Base-by-base conservation (phyloP, 2,329 filamentous ascomycete genomes). In the Bipolaris oryzae region DNA sequence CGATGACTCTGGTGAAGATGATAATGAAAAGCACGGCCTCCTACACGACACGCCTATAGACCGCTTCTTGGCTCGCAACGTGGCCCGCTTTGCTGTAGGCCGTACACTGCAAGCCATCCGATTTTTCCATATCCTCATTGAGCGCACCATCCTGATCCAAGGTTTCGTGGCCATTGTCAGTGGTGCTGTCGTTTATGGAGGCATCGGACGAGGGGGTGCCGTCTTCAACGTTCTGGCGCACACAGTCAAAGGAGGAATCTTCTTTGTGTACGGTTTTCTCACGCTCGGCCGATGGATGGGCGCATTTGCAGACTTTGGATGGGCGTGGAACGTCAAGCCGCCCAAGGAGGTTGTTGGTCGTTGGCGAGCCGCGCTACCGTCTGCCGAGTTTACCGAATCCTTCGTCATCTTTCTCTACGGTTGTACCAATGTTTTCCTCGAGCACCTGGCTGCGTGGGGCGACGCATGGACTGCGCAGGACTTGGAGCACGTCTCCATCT, bases 251-350 rank as follows among this genome's bases (percentile, higher is more conserved):
- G 94, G 94, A 43, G 91, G 91, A 3, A 89, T 98, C 52, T 98
- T 98, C 81, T 92, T 97, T 79, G 95, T 91, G 88, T 91, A 96
- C 61, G 94, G 94, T 7, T 78, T 96, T 18, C 79, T 97, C 58
- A 96, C 91, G 0, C 82, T 98, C 3, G 92, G 92, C 28, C 88
- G 94, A 53, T 97, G 92, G 89, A 87, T 92, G 71, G 94, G 94
- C 23, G 90, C 90, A 74, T 98, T 96, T 74, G 88, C 90, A 55
- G 91, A 96, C 58, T 84, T 94, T 54, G 94, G 94, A 63, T 98
- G 94, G 94, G 91, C 92, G 0, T 97, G 94, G 94, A 98, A 98
- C 69, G 77, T 93, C 57, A 89, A 90, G 57, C 92, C 92, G 7
- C 72, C 79, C 5, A 75, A 77, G 56, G 80, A 80, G 9, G 72